A percentile compares a stretch with the other conserved stretches of the same genome.
These are phyloP conservation scores for Primulina huaijiensis DNA, from an alignment of 257 asterid species.

Conservation along the genomic window DNA sequence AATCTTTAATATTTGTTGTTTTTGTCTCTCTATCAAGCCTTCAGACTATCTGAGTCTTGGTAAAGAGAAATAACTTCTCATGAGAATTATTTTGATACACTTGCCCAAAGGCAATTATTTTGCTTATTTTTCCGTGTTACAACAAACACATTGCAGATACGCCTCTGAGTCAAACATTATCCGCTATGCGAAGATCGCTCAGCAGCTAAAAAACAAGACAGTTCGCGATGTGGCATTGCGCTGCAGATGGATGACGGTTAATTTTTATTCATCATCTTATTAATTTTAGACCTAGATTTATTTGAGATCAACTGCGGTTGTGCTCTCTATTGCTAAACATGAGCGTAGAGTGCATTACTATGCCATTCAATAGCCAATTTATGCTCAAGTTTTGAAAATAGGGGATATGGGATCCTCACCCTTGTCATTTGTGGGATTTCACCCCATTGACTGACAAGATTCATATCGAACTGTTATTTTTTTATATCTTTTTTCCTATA, in stretches of 20 bases:
- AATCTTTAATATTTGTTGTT: neutral
- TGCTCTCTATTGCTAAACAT: neutral
- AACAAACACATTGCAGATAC: constrained; percentile 45
- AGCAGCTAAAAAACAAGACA: constrained; percentile 66
- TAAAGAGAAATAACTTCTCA: neutral
- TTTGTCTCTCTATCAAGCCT: neutral
- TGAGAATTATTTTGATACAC: neutral
- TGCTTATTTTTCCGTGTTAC: neutral
- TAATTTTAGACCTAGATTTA: neutral
- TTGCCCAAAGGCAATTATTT: neutral
- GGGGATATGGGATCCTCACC: neutral
- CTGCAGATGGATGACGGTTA: constrained; percentile 92
- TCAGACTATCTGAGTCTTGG: neutral
- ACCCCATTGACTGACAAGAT: neutral
- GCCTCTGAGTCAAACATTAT: constrained; percentile 69
- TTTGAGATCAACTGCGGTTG: neutral
- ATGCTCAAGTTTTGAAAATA: neutral
- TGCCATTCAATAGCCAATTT: neutral
- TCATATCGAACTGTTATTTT: neutral
- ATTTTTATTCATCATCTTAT: constrained; percentile 28
- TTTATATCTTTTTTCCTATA: constrained; percentile 5
- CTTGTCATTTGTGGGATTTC: constrained; percentile 3
- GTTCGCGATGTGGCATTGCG: constrained; percentile 97
- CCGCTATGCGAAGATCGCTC: constrained; percentile 88
- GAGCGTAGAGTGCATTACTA: neutral